These are phyloP conservation scores for Geotrichum macrosporum DNA, from an alignment of 1,139 yeast genomes.

Conservation along the genomic window DNA sequence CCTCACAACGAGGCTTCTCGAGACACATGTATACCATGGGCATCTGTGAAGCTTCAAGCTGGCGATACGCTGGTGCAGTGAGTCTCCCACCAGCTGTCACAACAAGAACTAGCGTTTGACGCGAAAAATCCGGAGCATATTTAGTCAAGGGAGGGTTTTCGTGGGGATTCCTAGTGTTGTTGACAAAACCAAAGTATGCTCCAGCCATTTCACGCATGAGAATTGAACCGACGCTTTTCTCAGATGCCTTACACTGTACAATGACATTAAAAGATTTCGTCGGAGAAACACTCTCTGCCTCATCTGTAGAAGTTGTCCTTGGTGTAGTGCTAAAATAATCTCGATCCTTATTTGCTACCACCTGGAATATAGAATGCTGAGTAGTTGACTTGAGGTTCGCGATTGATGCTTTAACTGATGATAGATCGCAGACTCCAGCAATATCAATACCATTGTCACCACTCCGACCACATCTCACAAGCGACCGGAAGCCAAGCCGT, in stretches of 20 bases:
- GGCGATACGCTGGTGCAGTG: slow-evolving; percentile 11
- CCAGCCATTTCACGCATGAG: slow-evolving; percentile 21
- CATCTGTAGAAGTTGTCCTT: too few relatives aligned
- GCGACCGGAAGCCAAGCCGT: slow-evolving; percentile 10
- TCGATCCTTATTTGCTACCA: not conserved
- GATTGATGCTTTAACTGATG: not conserved
- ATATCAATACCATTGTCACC: slow-evolving; percentile 20
- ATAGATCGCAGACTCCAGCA: slow-evolving; percentile 6
- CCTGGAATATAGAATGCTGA: slow-evolving; percentile 2
- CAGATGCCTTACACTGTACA: slow-evolving; percentile 19
- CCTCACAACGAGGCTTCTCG: slow-evolving; percentile 13
- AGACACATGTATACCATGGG: slow-evolving; percentile 19
- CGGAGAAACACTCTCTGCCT: too few relatives aligned
- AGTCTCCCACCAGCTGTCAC: slow-evolving; percentile 17
- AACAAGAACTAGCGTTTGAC: slow-evolving; percentile 12
- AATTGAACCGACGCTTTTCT: slow-evolving; percentile 14
- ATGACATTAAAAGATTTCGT: slow-evolving; percentile 16
- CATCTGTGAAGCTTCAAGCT: slow-evolving; percentile 15
- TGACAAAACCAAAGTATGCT: slow-evolving; percentile 16
- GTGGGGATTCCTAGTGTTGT: too few relatives aligned
- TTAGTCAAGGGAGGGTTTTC: too few relatives aligned
- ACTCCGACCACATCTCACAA: slow-evolving; percentile 15
- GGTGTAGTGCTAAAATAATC: too few relatives aligned
- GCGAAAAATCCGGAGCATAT: too few relatives aligned
- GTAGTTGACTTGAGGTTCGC: slow-evolving; percentile 1